Conservation (phyloP, 805 yeast species). For the Lachancea sp. region DNA sequence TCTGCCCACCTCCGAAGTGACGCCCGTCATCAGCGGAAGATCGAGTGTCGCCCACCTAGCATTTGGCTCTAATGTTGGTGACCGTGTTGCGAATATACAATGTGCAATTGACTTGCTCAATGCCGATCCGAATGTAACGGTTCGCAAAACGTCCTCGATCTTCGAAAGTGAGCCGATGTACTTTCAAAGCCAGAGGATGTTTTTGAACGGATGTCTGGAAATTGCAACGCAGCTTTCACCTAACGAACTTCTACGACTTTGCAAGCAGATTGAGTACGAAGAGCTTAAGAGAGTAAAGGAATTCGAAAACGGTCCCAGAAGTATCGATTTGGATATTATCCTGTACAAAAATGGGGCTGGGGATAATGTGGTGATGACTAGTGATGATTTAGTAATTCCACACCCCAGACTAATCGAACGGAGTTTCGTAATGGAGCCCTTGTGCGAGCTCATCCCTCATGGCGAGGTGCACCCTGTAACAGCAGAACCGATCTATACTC, state of each 20-base stretch:
- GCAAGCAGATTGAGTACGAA: constrained; percentile 76
- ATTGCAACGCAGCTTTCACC: constrained; percentile 61
- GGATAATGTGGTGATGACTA: constrained; percentile 42
- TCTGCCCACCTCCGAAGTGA: constrained; percentile 29
- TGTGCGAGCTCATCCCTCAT: constrained; percentile 72
- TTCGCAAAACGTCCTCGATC: constrained; percentile 64
- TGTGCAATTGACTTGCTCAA: constrained; percentile 43
- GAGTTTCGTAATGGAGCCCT: constrained; percentile 82
- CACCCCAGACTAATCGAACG: constrained; percentile 86
- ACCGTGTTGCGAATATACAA: constrained; percentile 55
- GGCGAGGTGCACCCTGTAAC: constrained; percentile 73
- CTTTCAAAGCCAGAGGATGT: constrained; percentile 67
- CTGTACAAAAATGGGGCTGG: constrained; percentile 42
- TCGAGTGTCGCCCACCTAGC: constrained; percentile 58
- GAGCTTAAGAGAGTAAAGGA: constrained; percentile 64
- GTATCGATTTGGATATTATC: constrained; percentile 83
- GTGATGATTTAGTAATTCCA: constrained; percentile 63
- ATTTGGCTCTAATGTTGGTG: constrained; percentile 84
- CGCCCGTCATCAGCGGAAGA: constrained; percentile 2
- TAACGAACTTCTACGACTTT: constrained; percentile 46
- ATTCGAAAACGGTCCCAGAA: constrained; percentile 86
- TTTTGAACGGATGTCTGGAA: constrained; percentile 76
- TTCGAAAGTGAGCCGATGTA: constrained; percentile 94
- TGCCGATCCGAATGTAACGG: constrained; percentile 36
- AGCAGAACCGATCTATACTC: constrained; percentile 70